Percentiles rank a stretch among this genome's conserved stretches.
Conservation (phyloP, 2,329 filamentous ascomycete genomes). For the Colletotrichum sojae region DNA sequence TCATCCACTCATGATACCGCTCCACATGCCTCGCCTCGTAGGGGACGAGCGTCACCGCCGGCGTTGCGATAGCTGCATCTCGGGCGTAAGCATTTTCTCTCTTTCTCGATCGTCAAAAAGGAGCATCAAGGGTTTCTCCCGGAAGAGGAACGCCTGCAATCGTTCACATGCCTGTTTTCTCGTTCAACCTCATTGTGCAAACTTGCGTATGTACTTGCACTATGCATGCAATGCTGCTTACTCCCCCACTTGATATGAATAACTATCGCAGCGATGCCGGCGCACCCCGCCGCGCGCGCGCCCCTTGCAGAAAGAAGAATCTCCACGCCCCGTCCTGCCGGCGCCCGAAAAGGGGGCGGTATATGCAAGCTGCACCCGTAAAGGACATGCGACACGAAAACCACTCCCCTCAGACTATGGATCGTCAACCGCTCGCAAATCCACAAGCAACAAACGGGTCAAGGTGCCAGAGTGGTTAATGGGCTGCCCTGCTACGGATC, state of each 20-base stretch:
- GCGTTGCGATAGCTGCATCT: conserved; percentile 74
- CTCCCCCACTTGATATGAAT: conserved; percentile 14
- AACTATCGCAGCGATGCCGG: conserved; percentile 4
- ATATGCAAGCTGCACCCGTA: not conserved
- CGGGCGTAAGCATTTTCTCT: not conserved
- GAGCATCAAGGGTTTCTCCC: not conserved
- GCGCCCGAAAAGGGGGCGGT: conserved; percentile 24
- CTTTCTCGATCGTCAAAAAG: not conserved
- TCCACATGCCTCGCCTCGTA: conserved; percentile 87
- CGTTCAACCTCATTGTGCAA: conserved; percentile 60
- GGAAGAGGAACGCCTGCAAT: not conserved
- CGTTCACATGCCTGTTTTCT: conserved; percentile 55
- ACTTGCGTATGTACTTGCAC: conserved; percentile 3
- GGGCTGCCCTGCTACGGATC: conserved; percentile 38
- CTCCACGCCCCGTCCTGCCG: conserved; percentile 32
- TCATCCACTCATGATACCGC: conserved; percentile 93
- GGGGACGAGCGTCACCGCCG: conserved; percentile 81
- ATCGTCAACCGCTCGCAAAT: not conserved
- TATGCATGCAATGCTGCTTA: too few species aligned
- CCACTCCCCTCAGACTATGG: not conserved
- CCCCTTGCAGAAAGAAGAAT: conserved; percentile 1
- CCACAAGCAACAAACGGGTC: not conserved
- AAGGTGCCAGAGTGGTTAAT: conserved; percentile 38
- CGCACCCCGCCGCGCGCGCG: not conserved
- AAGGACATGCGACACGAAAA: not conserved